These are phyloP conservation scores for Colletotrichum shisoi DNA, from an alignment of 2,329 filamentous ascomycete species.

Conservation along the genomic window DNA sequence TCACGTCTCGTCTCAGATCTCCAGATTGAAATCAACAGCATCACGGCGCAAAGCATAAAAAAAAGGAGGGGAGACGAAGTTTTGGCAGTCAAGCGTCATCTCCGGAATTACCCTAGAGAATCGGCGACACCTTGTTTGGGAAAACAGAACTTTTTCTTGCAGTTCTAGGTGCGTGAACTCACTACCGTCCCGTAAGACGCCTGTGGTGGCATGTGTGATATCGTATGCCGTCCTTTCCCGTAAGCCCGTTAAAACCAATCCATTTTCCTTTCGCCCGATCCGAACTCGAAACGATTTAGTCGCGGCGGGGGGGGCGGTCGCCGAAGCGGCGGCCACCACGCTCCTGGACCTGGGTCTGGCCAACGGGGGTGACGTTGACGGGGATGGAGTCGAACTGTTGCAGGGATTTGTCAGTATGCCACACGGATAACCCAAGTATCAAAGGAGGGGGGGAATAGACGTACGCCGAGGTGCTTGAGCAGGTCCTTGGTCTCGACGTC, in stretches of 20 bases:
- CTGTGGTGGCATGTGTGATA: conserved; percentile 53
- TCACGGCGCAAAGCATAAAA: conserved; percentile 44
- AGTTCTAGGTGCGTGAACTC: conserved; percentile 65
- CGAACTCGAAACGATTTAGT: conserved; percentile 48
- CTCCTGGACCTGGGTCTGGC: conserved; percentile 86
- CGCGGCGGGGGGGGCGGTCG: conserved; percentile 64
- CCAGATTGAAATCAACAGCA: conserved; percentile 28
- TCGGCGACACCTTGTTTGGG: conserved; percentile 88
- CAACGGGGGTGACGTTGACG: conserved; percentile 92
- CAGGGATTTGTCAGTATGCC: conserved; percentile 44
- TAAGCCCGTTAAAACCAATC: conserved; percentile 47
- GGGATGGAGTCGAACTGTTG: conserved; percentile 93
- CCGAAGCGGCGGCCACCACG: conserved; percentile 74
- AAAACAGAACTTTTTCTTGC: conserved; percentile 63
- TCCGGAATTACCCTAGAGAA: conserved; percentile 65
- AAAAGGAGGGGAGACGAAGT: conserved; percentile 45
- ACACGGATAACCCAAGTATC: neutral
- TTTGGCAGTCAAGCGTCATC: conserved; percentile 96
- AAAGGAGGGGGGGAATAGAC: conserved; percentile 53
- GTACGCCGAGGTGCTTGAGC: conserved; percentile 97
- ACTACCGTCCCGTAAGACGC: conserved; percentile 66
- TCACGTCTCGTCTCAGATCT: neutral
- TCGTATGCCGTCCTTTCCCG: conserved; percentile 50
- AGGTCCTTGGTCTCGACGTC: conserved; percentile 99
- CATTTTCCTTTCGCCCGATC: conserved; percentile 25